Base-by-base conservation (phyloP, 1,284 basidiomycete species). In the Ceratobasidium sp. region DNA sequence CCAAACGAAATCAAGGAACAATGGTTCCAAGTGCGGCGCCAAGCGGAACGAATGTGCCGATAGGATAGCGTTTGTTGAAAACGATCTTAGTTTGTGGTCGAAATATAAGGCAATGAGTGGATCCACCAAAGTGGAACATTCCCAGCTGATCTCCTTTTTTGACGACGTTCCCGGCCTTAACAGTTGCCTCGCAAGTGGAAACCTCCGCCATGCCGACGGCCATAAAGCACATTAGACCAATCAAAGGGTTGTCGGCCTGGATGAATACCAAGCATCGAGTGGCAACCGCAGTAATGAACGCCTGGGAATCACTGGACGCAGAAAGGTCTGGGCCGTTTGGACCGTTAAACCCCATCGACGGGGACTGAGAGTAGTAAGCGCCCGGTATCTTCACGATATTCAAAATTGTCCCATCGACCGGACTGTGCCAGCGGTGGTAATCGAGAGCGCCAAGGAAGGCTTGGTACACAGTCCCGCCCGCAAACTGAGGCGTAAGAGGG, bases 371-470 rank as follows among this genome's bases (percentile, higher is more conserved):
- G 14, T 82, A 89, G 78, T 88, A 88, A 0, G 87, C 84, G 2
- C 88, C 88, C 0, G 81, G 80, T 1, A 88, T 78, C 7, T 82
- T 71, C 4, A 82, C 81, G 0, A 82, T 80, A 69, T 84, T 85
- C 30, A 80, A 79, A 62, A 89, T 80, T 0, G 71, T 82, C 0
- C 87, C 87, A 7, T 81, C 80, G 8, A 89, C 81, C 11, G 87
- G 88, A 30, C 81, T 80, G 77, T 85, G 84, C 87, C 86, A 88
- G 47, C 87, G 85, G 74, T 88, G 87, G 76, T 87, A 89, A 18
- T 82, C 81, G 4, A 80, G 73, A 0, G 86, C 80, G 32, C 79
- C 80, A 62, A 89, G 83, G 80, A 85, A 88, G 0, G 83, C 85
- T 75, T 89, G 88, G 76, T 84, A 87, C 55, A 88, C 79, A 0